Base-by-base conservation (phyloP, 768 basidiomycete genomes). In the Amanita jacksonii region DNA sequence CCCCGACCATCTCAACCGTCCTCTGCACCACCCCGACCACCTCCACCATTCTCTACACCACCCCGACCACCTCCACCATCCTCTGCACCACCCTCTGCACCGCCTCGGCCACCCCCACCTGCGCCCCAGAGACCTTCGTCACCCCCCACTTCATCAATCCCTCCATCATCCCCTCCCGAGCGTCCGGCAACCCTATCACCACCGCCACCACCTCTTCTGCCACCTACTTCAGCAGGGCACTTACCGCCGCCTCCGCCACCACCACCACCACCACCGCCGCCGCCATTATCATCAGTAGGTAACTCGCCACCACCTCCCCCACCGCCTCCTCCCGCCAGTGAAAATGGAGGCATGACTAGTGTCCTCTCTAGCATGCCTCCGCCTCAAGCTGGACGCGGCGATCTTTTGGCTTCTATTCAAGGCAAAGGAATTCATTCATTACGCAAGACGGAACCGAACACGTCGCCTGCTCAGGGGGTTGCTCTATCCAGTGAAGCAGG, bases 361-460 rank as follows among this genome's bases (percentile, higher is more conserved):
- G 43, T 62, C 1, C 53, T 59, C 10, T 54, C 62, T 8, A 53
- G 52, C 5, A 51, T 78, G 1, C 72, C 79, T 4, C 55, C 80
- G 8, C 59, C 77, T 5, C 75, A 73, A 51, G 68, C 78, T 13
- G 85, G 76, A 4, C 75, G 87, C 18, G 61, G 55, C 22, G 80
- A 79, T 34, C 67, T 94, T 2, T 66, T 93, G 32, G 81, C 79
- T 0, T 82, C 81, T 9, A 93, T 94, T 49, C 83, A 85, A 62
- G 87, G 86, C 28, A 81, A 79, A 56, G 83, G 88, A 30, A 65
- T 91, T 1, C 73, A 80, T 52, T 68, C 73, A 2, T 68, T 94
- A 40, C 74, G 73, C 49, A 88, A 85, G 64, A 69, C 73, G 7
- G 68, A 72, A 24, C 52, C 70, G 12, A 57, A 61, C 7, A 54